Evolutionary conservation across 2,329 filamentous ascomycete genomes (phyloP).

Genomic region (Zymoseptoria pseudotritici): DNA sequence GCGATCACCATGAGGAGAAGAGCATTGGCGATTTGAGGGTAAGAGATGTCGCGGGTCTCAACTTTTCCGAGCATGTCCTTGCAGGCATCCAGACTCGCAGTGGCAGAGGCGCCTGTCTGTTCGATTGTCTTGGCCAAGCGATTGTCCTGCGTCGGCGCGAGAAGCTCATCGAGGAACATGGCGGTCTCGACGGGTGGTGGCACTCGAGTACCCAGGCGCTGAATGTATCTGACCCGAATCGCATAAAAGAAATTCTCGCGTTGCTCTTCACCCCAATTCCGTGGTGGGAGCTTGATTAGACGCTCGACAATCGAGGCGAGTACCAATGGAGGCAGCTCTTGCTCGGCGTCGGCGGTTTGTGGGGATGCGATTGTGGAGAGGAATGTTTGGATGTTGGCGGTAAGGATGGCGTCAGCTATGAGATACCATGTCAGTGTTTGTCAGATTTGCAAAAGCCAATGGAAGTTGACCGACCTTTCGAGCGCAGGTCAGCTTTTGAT

Average conservation of each 20-base stretch:
- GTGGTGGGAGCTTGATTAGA: conserved; percentile 78
- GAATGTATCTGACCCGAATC: conserved; percentile 59
- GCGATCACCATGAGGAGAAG: conserved; percentile 63
- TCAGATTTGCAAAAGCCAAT: background rate
- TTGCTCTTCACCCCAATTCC: conserved; percentile 71
- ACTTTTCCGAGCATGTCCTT: conserved; percentile 51
- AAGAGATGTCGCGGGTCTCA: conserved; percentile 59
- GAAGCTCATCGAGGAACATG: conserved; percentile 59
- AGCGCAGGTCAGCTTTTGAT: conserved; percentile 72
- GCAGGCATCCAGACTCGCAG: conserved; percentile 64
- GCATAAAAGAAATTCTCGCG: conserved; percentile 62
- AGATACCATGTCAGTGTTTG: conserved; percentile 12
- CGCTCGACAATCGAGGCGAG: conserved; percentile 76
- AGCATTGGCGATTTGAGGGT: conserved; percentile 75
- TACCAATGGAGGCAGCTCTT: conserved; percentile 61
- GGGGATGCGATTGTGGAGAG: conserved; percentile 59
- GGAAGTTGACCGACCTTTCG: conserved; percentile 59
- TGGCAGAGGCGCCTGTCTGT: conserved; percentile 65
- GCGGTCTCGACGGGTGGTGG: conserved; percentile 64
- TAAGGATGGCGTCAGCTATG: conserved; percentile 80
- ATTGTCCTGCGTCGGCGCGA: conserved; percentile 50
- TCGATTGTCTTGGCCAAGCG: conserved; percentile 61
- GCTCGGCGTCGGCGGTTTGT: conserved; percentile 49
- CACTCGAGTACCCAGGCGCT: conserved; percentile 54
- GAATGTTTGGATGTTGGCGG: conserved; percentile 70